These are phyloP conservation scores for Candida krabiensis DNA, from an alignment of 805 yeast genomes.

Conservation along the genomic window DNA sequence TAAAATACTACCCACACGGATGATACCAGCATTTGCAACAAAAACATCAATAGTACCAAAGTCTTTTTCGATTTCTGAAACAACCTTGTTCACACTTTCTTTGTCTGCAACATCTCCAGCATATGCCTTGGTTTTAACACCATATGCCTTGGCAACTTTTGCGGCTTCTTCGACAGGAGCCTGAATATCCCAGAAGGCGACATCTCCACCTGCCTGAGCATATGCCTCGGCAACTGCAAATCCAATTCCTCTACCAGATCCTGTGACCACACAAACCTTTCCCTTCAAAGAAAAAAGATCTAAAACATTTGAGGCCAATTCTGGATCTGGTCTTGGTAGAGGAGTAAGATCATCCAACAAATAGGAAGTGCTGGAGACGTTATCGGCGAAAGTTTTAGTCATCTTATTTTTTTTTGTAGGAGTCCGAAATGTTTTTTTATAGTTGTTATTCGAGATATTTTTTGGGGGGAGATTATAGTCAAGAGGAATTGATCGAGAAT, in stretches of 20 bases:
- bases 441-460: too few relatives aligned
- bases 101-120: constrained; percentile 33
- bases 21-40: constrained; percentile 45
- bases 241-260: constrained; percentile 43
- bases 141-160: constrained; percentile 40
- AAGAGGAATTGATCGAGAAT: too few relatives aligned
- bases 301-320: constrained; percentile 47
- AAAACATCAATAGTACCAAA: constrained; percentile 43
- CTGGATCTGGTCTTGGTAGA: constrained; percentile 56
- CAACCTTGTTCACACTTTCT: constrained; percentile 31
- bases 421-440: constrained; percentile 3
- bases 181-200: constrained; percentile 43
- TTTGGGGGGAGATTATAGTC: too few relatives aligned
- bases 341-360: constrained; percentile 19
- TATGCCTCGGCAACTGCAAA: constrained; percentile 41
- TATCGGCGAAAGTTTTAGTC: constrained; percentile 19
- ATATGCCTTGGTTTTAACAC: constrained; percentile 20
- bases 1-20: constrained; percentile 24
- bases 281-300: constrained; percentile 43
- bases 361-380: constrained; percentile 21
- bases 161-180: constrained; percentile 35
- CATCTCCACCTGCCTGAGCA: constrained; percentile 44
- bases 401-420: constrained; percentile 27
- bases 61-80: constrained; percentile 34
- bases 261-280: constrained; percentile 44